Conservation (phyloP, 164 flowering plant species). For the Dillenia suffruticosa region DNA sequence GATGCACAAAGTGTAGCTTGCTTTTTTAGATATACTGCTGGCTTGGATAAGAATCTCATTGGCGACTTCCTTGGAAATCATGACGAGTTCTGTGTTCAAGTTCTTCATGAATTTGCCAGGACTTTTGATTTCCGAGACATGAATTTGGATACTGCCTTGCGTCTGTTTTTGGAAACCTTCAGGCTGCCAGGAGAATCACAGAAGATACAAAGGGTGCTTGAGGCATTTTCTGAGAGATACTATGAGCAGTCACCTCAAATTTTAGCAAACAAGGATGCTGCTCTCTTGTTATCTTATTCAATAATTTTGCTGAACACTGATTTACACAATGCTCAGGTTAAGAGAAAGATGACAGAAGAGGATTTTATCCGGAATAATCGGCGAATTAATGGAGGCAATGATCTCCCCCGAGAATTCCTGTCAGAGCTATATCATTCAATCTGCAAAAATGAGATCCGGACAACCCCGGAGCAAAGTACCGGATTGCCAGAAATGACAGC, state of each 20-base stretch:
- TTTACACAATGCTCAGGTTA: slow-evolving; percentile 42
- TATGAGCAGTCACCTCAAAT: slow-evolving; percentile 41
- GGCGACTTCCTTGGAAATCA: slow-evolving; percentile 40
- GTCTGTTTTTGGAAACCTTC: slow-evolving; percentile 41
- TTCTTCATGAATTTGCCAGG: slow-evolving; percentile 38
- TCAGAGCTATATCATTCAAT: slow-evolving; percentile 35
- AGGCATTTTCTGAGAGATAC: slow-evolving; percentile 47
- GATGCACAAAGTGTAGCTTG: slow-evolving; percentile 41
- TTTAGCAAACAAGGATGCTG: slow-evolving; percentile 41
- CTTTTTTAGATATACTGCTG: slow-evolving; percentile 40
- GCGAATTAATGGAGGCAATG: slow-evolving; percentile 37
- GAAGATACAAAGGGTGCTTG: slow-evolving; percentile 41
- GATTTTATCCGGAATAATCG: slow-evolving; percentile 43
- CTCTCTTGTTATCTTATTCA: slow-evolving; percentile 37
- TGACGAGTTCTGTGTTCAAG: slow-evolving; percentile 39
- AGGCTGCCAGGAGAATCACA: slow-evolving; percentile 45
- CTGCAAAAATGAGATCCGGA: slow-evolving; percentile 37
- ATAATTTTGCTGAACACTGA: slow-evolving; percentile 47
- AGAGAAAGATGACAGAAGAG: slow-evolving; percentile 51
- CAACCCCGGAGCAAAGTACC: slow-evolving; percentile 29
- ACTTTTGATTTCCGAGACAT: slow-evolving; percentile 42
- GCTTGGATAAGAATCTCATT: slow-evolving; percentile 34
- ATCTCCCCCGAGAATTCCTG: slow-evolving; percentile 39
- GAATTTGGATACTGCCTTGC: slow-evolving; percentile 37
- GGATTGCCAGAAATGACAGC: slow-evolving; percentile 35